Percentiles rank a stretch among this genome's conserved stretches.
Conservation (phyloP, 352 stramenopile species). For the Saprolegnia parasitica region DNA sequence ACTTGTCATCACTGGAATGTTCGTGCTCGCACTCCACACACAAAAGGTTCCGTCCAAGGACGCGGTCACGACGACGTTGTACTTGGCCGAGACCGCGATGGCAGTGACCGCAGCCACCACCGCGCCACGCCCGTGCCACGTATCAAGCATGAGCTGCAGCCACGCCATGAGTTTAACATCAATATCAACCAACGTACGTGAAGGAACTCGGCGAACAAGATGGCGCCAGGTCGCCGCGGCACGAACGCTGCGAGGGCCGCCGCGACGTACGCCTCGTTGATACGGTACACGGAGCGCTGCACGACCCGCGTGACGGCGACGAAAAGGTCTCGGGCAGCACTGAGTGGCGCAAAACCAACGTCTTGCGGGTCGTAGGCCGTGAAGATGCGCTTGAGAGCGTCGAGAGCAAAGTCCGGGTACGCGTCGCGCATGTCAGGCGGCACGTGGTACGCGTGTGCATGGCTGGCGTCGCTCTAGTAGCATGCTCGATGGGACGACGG, state of each 20-base stretch:
- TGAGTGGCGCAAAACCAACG: background rate
- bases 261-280: conserved; percentile 6
- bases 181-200: background rate
- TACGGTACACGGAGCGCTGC: conserved; percentile 1
- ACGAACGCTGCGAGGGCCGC: background rate
- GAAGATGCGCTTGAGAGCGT: conserved; percentile 27
- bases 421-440: background rate
- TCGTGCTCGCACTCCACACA: conserved; percentile 19
- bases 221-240: background rate
- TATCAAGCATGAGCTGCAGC: conserved; percentile 22
- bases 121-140: conserved; percentile 17
- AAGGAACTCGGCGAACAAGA: conserved; percentile 23
- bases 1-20: conserved; percentile 7
- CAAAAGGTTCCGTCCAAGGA: conserved; percentile 24
- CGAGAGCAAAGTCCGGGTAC: conserved; percentile 22
- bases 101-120: background rate
- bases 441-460: conserved; percentile 19
- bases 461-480: background rate
- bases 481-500: too few species aligned
- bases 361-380: conserved; percentile 10
- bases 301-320: conserved; percentile 13
- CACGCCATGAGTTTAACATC: background rate
- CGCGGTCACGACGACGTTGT: conserved; percentile 23
- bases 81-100: conserved; percentile 13
- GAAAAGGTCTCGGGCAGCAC: background rate